Percentiles rank a stretch among this genome's conserved stretches.
phyloP scores from a whole-genome alignment of 2,329 filamentous ascomycete genomes.

The Aureobasidium sp. region DNA sequence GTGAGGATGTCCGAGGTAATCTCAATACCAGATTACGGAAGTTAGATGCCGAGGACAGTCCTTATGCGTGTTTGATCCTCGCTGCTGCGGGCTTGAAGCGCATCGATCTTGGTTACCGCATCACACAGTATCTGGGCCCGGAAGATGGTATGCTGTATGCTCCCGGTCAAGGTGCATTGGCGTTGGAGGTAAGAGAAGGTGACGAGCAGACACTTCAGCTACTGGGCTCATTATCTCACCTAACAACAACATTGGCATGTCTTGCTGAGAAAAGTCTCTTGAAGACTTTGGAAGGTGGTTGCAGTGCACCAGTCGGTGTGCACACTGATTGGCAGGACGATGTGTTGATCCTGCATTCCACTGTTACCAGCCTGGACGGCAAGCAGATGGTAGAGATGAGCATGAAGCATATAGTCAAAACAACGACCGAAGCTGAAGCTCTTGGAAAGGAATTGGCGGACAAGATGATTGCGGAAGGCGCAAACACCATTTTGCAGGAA shows the following conservation, averaged over 20 bases:
- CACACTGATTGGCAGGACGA: slow-evolving; percentile 51
- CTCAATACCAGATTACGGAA: slow-evolving; percentile 76
- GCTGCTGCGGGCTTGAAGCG: slow-evolving; percentile 77
- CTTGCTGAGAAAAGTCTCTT: slow-evolving; percentile 73
- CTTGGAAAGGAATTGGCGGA: slow-evolving; percentile 66
- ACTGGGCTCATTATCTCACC: slow-evolving; percentile 54
- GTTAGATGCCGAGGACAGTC: slow-evolving; percentile 65
- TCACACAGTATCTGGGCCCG: slow-evolving; percentile 66
- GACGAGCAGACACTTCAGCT: slow-evolving; percentile 55
- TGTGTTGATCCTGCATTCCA: slow-evolving; percentile 59
- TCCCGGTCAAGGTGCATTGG: slow-evolving; percentile 82
- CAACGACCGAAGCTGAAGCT: slow-evolving; percentile 57
- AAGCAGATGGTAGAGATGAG: slow-evolving; percentile 59
- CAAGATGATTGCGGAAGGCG: slow-evolving; percentile 63
- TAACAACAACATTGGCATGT: slow-evolving; percentile 58
- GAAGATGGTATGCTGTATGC: slow-evolving; percentile 71
- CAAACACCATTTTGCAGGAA: slow-evolving; percentile 68
- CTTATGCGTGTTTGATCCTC: slow-evolving; percentile 70
- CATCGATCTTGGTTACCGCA: slow-evolving; percentile 59
- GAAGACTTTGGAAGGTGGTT: slow-evolving; percentile 81
- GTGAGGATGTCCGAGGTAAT: slow-evolving; percentile 77
- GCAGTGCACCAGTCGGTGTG: slow-evolving; percentile 80
- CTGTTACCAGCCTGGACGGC: slow-evolving; percentile 75
- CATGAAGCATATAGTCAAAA: slow-evolving; percentile 46
- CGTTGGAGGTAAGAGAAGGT: slow-evolving; percentile 66